Base-by-base conservation (phyloP, 2,329 filamentous ascomycete genomes). In the Diaporthe australafricana region DNA sequence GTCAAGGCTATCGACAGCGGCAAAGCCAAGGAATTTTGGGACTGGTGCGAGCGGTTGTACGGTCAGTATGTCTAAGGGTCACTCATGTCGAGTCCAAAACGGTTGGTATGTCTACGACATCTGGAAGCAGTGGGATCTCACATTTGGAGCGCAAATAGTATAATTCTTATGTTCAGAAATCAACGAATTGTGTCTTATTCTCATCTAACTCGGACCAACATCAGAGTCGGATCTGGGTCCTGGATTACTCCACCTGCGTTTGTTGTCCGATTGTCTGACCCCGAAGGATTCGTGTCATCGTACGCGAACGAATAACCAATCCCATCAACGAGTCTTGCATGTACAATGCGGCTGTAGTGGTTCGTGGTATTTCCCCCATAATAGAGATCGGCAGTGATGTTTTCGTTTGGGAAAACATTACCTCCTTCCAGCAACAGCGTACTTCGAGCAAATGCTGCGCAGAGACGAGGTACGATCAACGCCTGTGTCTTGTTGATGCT, bases 11-110 rank as follows among this genome's bases (percentile, higher is more conserved):
- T 73, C 17, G 62, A 32, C 20, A 20, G 62, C 5, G 71, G 71
- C 20, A 71, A 71, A 30, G 52, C 68, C 2, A 67, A 71, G 20
- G 68, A 55, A 2, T 71, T 73, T 16, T 73, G 71, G 71, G 71
- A 71, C 9, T 73, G 71, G 71, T 73, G 71, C 27, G 71, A 73
- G 27, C 27, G 38, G 8, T 12, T 71, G 11, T 16, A 65, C 22
- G 20, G 40, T 27, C 27, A 45, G 16, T 17, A 60, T 30, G 20
- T 32, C 30, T 69, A 22, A 68, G n/a, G 42, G 8, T 30, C 27
- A 22, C 3, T 7, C 22, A 16, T 7, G 20, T 9, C 22, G 6
- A 25, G 32, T 25, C n/a, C 20, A 30, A 20, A 48, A 30, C 8
- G 32, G 30, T 17, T 30, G 48, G n/a, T 25, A 25, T 7, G 35